These are phyloP conservation scores for Zymoseptoria ardabiliae DNA, from an alignment of 2,329 filamentous ascomycete genomes.

Conservation along the genomic window DNA sequence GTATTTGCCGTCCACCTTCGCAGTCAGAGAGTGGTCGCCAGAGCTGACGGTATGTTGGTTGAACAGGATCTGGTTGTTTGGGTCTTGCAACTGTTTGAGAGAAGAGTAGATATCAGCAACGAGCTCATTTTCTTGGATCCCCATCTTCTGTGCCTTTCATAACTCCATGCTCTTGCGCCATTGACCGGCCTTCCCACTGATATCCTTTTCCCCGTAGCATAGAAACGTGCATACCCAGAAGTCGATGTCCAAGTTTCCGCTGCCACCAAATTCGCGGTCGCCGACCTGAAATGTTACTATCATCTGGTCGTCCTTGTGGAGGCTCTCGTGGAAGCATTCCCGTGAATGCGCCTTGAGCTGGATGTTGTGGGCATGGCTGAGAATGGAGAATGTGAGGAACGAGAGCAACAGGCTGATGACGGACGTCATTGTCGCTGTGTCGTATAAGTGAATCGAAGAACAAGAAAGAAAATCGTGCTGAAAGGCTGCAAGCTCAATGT, in stretches of 20 bases:
- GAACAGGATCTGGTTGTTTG: constrained; percentile 65
- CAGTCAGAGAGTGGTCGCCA: constrained; percentile 88
- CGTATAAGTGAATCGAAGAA: neutral
- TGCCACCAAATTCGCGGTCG: constrained; percentile 89
- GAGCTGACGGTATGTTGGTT: constrained; percentile 76
- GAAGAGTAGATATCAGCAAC: constrained; percentile 4
- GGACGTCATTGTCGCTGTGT: constrained; percentile 23
- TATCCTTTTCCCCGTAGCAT: neutral
- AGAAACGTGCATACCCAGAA: constrained; percentile 69
- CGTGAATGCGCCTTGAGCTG: constrained; percentile 85
- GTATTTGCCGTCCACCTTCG: constrained; percentile 78
- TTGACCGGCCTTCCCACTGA: neutral
- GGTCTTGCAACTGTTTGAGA: constrained; percentile 63
- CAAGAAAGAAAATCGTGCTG: constrained; percentile 3
- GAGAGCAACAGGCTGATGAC: constrained; percentile 33
- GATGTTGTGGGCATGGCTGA: constrained; percentile 82
- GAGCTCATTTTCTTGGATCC: neutral
- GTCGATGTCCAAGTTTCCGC: constrained; percentile 91
- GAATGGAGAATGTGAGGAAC: constrained; percentile 53
- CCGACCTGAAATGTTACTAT: constrained; percentile 97
- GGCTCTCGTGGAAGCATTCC: constrained; percentile 93
- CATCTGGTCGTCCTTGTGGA: constrained; percentile 95
- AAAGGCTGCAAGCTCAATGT: neutral
- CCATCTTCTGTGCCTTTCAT: neutral
- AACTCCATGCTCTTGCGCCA: neutral